Evolutionary conservation across 495 filamentous ascomycete species (phyloP).

Genomic region (Penicillium paxilli): DNA sequence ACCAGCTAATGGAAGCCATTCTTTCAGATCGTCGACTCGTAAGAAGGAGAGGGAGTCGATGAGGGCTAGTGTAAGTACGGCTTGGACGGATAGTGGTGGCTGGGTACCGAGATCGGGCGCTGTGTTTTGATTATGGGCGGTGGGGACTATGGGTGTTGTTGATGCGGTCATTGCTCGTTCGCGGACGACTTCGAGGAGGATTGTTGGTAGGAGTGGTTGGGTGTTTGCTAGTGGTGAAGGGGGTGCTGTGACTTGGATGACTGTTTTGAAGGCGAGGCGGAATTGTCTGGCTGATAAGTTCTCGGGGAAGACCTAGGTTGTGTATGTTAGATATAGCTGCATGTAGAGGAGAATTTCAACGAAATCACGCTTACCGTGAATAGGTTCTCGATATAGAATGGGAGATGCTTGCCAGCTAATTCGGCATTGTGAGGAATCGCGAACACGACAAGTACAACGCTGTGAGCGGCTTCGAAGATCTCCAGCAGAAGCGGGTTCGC

Average conservation of each 20-base stretch:
- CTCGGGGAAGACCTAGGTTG: slow-evolving; percentile 66
- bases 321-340: slow-evolving; percentile 1
- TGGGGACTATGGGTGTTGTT: slow-evolving; percentile 44
- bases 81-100: slow-evolving; percentile 71
- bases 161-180: slow-evolving; percentile 62
- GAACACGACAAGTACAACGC: slow-evolving; percentile 77
- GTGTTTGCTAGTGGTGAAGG: slow-evolving; percentile 69
- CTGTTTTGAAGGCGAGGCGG: slow-evolving; percentile 85
- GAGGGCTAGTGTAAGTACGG: slow-evolving; percentile 74
- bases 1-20: slow-evolving; percentile 74
- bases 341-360: slow-evolving; percentile 5
- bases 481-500: slow-evolving; percentile 63
- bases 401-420: slow-evolving; percentile 70
- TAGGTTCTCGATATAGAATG: slow-evolving; percentile 82
- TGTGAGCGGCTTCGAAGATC: slow-evolving; percentile 92
- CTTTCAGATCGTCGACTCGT: slow-evolving; percentile 65
- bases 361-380: slow-evolving; percentile 56
- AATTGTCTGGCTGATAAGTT: slow-evolving; percentile 89
- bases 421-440: slow-evolving; percentile 74
- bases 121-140: slow-evolving; percentile 24
- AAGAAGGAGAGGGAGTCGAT: slow-evolving; percentile 82
- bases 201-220: slow-evolving; percentile 75
- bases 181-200: slow-evolving; percentile 77
- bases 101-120: slow-evolving; percentile 26
- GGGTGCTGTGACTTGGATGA: slow-evolving; percentile 83